Percentiles rank a stretch among this genome's conserved stretches.
phyloP scores from a whole-genome alignment of 441 rosid genomes.

The Macaranga tanarius region DNA sequence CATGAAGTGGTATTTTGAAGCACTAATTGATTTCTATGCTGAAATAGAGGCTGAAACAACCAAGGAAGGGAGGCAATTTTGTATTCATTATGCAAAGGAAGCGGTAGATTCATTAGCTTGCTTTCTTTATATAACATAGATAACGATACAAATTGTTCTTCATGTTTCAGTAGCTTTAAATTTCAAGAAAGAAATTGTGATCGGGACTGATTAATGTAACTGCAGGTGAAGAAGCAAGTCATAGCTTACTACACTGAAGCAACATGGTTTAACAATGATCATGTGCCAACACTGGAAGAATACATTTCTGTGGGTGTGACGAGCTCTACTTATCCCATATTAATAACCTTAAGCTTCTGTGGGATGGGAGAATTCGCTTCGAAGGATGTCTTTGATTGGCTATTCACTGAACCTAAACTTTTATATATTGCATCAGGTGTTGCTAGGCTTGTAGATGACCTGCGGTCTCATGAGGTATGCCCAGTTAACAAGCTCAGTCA shows the following conservation, averaged over 20 bases:
- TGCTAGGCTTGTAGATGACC: slow-evolving; percentile 27
- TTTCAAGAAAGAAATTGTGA: no score
- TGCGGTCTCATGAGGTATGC: slow-evolving; percentile 27
- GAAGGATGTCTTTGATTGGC: slow-evolving; percentile 32
- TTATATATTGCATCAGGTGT: background rate
- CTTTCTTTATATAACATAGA: background rate
- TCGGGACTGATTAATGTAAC: background rate
- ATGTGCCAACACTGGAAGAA: slow-evolving; percentile 24
- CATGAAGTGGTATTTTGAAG: slow-evolving; percentile 26
- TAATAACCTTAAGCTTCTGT: slow-evolving; percentile 1
- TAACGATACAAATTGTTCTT: background rate
- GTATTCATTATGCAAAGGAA: slow-evolving; percentile 15
- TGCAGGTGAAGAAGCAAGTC: slow-evolving; percentile 19
- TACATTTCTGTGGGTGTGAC: background rate
- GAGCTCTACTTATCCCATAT: slow-evolving; percentile 16
- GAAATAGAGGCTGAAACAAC: slow-evolving; percentile 29
- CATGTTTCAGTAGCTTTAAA: background rate
- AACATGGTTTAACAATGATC: slow-evolving; percentile 22
- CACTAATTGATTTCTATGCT: slow-evolving; percentile 22
- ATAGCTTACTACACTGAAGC: slow-evolving; percentile 26
- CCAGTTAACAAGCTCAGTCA: background rate
- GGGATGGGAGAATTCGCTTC: slow-evolving; percentile 25
- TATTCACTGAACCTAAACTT: slow-evolving; percentile 22
- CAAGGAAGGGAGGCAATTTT: slow-evolving; percentile 22
- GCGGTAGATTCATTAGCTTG: background rate